A percentile compares a stretch with the other conserved stretches of the same genome.
phyloP scores from a whole-genome alignment of 2,329 filamentous ascomycete species.

The Atkinsonella hypoxylon region DNA sequence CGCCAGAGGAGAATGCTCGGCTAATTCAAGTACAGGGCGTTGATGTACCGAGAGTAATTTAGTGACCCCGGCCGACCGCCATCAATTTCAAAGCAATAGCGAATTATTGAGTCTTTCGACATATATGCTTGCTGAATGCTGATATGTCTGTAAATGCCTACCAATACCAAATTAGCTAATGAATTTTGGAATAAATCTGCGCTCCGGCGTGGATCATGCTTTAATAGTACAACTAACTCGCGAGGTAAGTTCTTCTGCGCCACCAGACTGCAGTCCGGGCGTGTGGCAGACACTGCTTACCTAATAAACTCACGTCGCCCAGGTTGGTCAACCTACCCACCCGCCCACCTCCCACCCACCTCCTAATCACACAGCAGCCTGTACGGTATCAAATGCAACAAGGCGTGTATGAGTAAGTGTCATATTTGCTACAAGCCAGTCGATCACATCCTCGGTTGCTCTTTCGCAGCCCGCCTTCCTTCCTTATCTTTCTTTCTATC shows the following conservation, averaged over 20 bases:
- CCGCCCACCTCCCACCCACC: slow-evolving; percentile 12
- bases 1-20: slow-evolving; percentile 4
- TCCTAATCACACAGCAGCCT: slow-evolving; percentile 18
- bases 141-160: too few species aligned
- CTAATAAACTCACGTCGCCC: slow-evolving; percentile 8
- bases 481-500: not conserved
- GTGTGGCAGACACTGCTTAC: slow-evolving; percentile 10
- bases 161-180: too few species aligned
- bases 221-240: too few species aligned
- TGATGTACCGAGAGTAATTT: not conserved
- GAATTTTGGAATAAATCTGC: too few species aligned
- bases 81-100: not conserved
- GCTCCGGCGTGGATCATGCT: too few species aligned
- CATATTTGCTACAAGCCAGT: slow-evolving; percentile 2
- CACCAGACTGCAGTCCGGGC: too few species aligned
- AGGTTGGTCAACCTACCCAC: too few species aligned
- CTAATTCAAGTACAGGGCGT: slow-evolving; percentile 4
- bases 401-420: slow-evolving; percentile 6
- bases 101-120: not conserved
- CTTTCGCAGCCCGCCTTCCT: not conserved
- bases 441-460: slow-evolving; percentile 1
- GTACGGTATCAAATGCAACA: slow-evolving; percentile 16
- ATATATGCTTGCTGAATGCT: not conserved
- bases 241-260: too few species aligned
- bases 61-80: not conserved